A percentile compares a stretch with the other conserved stretches of the same genome.
phyloP scores from a whole-genome alignment of 2,329 filamentous ascomycete genomes.

The Camillea tinctor region DNA sequence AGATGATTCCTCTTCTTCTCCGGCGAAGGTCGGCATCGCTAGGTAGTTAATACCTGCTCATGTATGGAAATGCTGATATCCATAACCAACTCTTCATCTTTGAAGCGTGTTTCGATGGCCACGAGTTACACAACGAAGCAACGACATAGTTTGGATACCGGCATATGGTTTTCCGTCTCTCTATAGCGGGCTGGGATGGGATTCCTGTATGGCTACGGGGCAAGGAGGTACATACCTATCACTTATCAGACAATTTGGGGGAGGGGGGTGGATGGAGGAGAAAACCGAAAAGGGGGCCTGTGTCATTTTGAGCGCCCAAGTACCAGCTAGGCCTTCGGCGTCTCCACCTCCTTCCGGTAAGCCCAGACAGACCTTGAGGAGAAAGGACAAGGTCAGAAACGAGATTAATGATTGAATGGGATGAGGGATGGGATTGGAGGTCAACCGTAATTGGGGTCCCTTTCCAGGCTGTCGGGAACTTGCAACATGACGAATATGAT shows the following conservation, averaged over 20 bases:
- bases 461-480: not conserved
- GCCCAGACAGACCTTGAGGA: not conserved
- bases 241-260: not conserved
- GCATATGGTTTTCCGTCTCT: not conserved
- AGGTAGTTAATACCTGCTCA: not conserved
- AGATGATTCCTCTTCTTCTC: not conserved
- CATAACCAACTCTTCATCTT: too few relatives aligned
- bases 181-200: not conserved
- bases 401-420: not conserved
- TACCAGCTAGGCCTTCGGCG: slow-evolving; percentile 8
- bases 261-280: not conserved
- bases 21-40: not conserved
- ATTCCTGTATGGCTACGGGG: slow-evolving; percentile 2
- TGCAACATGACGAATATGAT: not conserved
- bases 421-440: too few relatives aligned
- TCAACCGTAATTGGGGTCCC: too few relatives aligned
- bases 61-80: too few relatives aligned
- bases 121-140: too few relatives aligned
- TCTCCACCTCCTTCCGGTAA: slow-evolving; percentile 14
- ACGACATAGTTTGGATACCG: not conserved
- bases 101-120: too few relatives aligned
- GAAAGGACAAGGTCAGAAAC: not conserved
- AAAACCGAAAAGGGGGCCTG: not conserved
- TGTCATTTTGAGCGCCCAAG: slow-evolving; percentile 6
- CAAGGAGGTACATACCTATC: not conserved